Evolutionary conservation across 2,329 filamentous ascomycete genomes (phyloP).

Genomic region (Neofusicoccum ribis): DNA sequence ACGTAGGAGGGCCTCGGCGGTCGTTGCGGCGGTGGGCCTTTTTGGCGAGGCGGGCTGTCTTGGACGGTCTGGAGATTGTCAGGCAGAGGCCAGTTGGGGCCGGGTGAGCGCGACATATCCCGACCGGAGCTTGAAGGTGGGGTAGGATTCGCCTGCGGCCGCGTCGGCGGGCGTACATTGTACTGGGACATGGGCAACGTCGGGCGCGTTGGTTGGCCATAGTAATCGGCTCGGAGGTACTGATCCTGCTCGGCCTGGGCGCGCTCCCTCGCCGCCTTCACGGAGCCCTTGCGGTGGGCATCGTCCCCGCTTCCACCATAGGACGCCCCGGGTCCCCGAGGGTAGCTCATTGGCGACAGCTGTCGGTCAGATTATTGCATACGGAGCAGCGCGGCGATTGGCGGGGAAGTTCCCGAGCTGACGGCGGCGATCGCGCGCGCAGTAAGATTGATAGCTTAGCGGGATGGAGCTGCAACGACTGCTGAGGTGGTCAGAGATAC

Average conservation of each 20-base stretch:
- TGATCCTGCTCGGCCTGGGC: conserved; percentile 35
- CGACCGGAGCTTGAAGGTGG: conserved; percentile 24
- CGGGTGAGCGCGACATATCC: conserved; percentile 31
- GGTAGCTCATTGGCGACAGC: conserved; percentile 38
- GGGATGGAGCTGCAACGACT: not conserved
- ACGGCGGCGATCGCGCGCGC: not conserved
- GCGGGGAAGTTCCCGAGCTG: conserved; percentile 5
- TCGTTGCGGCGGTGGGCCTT: conserved; percentile 43
- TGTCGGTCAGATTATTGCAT: conserved; percentile 30
- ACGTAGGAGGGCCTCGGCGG: conserved; percentile 42
- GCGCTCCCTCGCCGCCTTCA: conserved; percentile 36
- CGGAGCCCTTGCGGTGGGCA: conserved; percentile 35
- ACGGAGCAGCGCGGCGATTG: conserved; percentile 17
- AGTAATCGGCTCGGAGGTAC: conserved; percentile 22
- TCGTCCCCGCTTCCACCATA: conserved; percentile 30
- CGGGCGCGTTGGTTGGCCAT: conserved; percentile 35
- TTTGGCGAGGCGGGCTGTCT: conserved; percentile 33
- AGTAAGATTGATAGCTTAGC: not conserved
- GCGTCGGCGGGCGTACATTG: conserved; percentile 20
- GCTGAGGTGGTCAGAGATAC: conserved; percentile 5
- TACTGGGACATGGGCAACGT: conserved; percentile 35
- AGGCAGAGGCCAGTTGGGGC: conserved; percentile 50
- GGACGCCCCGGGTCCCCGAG: conserved; percentile 33
- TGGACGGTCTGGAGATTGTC: conserved; percentile 32
- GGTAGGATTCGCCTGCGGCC: conserved; percentile 22